Base-by-base conservation (phyloP, 169 alveolate genomes). In the Babesia ovata region DNA sequence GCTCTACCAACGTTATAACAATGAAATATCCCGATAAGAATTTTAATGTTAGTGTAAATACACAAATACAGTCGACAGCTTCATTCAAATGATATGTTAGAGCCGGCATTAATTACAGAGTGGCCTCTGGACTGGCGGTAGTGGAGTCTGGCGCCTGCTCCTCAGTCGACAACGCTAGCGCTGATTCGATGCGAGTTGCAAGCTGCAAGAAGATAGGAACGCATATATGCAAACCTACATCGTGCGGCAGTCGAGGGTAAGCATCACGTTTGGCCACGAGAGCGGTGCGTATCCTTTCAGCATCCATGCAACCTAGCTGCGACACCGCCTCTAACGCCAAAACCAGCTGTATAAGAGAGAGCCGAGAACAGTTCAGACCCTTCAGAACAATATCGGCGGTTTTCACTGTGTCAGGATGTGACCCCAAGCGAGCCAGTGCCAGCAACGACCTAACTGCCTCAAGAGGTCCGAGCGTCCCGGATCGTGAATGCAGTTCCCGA, bases 11-110 rank as follows among this genome's bases (percentile, higher is more conserved):
- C 70, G 72, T 9, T 71, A 39, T 17, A 58, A 44, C 81, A 71
- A 71, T 36, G 81, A 71, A 59, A 60, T 71, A 24, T 59, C 81
- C 24, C 72, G 70, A 6, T 71, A 71, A 71, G 57, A 50, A 9
- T 36, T 0, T 57, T 9, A 33, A 33, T 33, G 39, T 4, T 33
- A 33, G 39, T 33, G 6, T 33, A 33, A 33, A 4, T 33, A 6
- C 39, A 33, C 39, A 33, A 2, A 6, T 33, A 4, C 2, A 33
- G 39, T 6, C 2, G 2, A 33, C 6, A 33, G 2, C 39, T 33
- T 33, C 39, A 33, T 33, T 33, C 10, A 33, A 4, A 6, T 33
- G 39, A 6, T 6, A 33, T 6, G 39, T 33, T 33, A 2, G 39
- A 6, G 39, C 39, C 6, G 39, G 39, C 39, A 33, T 6, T 33